phyloP scores from a whole-genome alignment of 2,329 filamentous ascomycete genomes.

The Ophiognomonia clavigignenti-juglandacearum region DNA sequence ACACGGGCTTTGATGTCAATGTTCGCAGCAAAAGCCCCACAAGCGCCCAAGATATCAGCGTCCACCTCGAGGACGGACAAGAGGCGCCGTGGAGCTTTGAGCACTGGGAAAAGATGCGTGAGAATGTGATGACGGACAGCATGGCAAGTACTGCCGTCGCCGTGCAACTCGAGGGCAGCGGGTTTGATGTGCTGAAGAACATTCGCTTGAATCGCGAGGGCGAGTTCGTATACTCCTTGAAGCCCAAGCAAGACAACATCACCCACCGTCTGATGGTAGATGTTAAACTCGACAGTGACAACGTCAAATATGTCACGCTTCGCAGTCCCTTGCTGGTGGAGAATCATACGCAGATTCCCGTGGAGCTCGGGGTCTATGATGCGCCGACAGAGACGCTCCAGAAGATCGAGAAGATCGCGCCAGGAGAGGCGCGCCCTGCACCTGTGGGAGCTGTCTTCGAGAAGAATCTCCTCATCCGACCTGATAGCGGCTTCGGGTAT shows the following conservation, averaged over 20 bases:
- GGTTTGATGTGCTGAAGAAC: constrained; percentile 84
- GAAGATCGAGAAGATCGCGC: constrained; percentile 96
- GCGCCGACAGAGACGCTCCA: constrained; percentile 81
- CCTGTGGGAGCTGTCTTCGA: constrained; percentile 89
- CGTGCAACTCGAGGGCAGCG: constrained; percentile 83
- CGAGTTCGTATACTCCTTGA: constrained; percentile 82
- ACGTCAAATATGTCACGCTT: constrained; percentile 96
- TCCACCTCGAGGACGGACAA: constrained; percentile 79
- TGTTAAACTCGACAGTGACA: constrained; percentile 84
- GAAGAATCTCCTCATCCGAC: constrained; percentile 81
- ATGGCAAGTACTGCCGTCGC: constrained; percentile 70
- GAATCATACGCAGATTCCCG: constrained; percentile 93
- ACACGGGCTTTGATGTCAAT: constrained; percentile 87
- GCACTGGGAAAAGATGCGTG: constrained; percentile 92
- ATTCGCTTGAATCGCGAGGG: constrained; percentile 93
- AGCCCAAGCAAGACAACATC: constrained; percentile 79
- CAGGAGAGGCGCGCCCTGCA: constrained; percentile 82
- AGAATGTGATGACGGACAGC: constrained; percentile 81
- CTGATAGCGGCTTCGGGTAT: constrained; percentile 95
- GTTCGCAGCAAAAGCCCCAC: constrained; percentile 71
- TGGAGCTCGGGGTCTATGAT: constrained; percentile 90
- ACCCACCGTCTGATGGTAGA: constrained; percentile 90
- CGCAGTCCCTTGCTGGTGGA: constrained; percentile 88
- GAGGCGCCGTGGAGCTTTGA: constrained; percentile 96
- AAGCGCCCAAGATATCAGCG: constrained; percentile 65